Evolutionary conservation across 176 grass and related monocot genomes (phyloP).

Genomic region (Oryza glumipatula): DNA sequence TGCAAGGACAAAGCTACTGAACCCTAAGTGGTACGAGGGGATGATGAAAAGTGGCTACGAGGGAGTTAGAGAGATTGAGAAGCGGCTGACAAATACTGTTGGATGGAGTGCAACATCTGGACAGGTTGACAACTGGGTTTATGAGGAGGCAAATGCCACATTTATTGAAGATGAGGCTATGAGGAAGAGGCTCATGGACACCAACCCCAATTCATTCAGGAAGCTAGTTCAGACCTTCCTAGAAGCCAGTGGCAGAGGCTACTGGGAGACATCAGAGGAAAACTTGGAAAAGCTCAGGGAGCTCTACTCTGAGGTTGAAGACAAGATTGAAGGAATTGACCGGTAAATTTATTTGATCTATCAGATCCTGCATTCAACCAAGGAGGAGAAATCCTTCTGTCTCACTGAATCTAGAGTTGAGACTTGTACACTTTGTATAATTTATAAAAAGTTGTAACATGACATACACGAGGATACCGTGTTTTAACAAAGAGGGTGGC

Average conservation of each 20-base stretch:
- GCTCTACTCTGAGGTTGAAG: conserved; percentile 94
- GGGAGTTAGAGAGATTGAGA: conserved; percentile 94
- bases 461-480: conserved; percentile 31
- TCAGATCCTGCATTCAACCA: conserved; percentile 25
- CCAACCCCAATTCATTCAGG: conserved; percentile 94
- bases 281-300: conserved; percentile 85
- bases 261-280: conserved; percentile 98
- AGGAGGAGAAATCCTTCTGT: conserved; percentile 31
- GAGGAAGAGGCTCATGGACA: conserved; percentile 89
- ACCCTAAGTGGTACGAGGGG: conserved; percentile 99
- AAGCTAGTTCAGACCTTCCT: conserved; percentile 97
- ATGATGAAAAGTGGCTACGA: conserved; percentile 99
- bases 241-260: conserved; percentile 90
- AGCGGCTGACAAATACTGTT: conserved; percentile 93
- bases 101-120: conserved; percentile 98
- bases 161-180: conserved; percentile 94
- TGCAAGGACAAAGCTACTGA: conserved; percentile 91
- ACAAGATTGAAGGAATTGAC: conserved; percentile 99
- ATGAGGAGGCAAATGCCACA: conserved; percentile 91
- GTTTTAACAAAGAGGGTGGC: conserved; percentile 48
- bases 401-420: conserved; percentile 39
- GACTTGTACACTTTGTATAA: conserved; percentile 51
- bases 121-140: conserved; percentile 99
- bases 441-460: conserved; percentile 49
- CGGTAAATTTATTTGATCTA: conserved; percentile 44